A percentile compares a stretch with the other conserved stretches of the same genome.
phyloP scores from a whole-genome alignment of 768 basidiomycete species.

The Pleurotus salmoneostramineus region DNA sequence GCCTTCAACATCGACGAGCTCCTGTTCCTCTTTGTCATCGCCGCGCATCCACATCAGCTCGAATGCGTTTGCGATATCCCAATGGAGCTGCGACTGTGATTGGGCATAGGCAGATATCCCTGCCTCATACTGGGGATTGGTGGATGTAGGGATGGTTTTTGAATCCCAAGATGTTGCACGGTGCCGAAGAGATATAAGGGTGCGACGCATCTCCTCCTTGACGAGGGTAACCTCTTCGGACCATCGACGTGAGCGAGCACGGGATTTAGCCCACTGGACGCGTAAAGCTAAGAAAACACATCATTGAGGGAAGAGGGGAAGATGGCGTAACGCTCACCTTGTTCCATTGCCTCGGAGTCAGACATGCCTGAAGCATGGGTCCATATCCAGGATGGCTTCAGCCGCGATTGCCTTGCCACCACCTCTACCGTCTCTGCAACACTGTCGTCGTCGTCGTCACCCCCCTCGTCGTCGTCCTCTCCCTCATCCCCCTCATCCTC shows the following conservation, averaged over 20 bases:
- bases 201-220: slow-evolving; percentile 28
- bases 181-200: neutral
- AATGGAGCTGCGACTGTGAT: neutral
- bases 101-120: neutral
- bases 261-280: neutral
- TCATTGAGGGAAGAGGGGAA: neutral
- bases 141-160: neutral
- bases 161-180: neutral
- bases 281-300: neutral
- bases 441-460: neutral
- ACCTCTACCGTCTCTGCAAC: neutral
- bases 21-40: too few relatives aligned
- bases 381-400: neutral
- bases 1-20: too few relatives aligned
- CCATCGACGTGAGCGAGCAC: slow-evolving; percentile 23
- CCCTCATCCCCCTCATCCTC: neutral
- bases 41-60: neutral
- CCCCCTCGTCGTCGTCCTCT: neutral
- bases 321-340: neutral
- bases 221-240: slow-evolving; percentile 29
- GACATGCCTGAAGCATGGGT: neutral
- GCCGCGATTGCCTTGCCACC: neutral
- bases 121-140: neutral
- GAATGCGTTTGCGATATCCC: neutral
- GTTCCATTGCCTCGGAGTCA: neutral